These are phyloP conservation scores for Mallotus japonicus DNA, from an alignment of 441 rosid genomes.

Conservation along the genomic window DNA sequence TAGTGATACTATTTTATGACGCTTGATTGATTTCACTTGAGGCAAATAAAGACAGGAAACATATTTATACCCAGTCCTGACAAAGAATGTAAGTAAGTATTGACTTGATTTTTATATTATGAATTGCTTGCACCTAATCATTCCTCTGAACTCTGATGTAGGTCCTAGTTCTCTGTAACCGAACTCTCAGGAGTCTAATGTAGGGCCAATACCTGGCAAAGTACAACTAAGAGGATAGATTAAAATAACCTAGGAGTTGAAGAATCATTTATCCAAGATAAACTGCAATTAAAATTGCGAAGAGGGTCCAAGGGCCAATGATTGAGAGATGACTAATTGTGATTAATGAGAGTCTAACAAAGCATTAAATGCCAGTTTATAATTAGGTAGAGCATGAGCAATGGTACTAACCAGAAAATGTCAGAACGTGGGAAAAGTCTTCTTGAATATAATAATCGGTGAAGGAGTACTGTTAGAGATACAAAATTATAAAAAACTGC, in stretches of 20 bases:
- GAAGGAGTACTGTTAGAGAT: constrained; percentile 23
- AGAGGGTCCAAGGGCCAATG: constrained; percentile 30
- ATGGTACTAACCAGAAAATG: constrained; percentile 20
- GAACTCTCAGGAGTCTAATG: constrained; percentile 40
- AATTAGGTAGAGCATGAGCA: constrained; percentile 15
- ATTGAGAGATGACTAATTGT: constrained; percentile 24
- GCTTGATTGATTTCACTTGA: constrained; percentile 34
- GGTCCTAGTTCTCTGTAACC: constrained; percentile 38
- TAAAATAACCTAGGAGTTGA: constrained; percentile 20
- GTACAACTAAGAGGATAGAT: constrained; percentile 44
- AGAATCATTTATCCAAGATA: constrained; percentile 13
- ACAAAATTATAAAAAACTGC: constrained; percentile 13
- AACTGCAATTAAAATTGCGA: constrained; percentile 23
- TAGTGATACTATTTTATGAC: constrained; percentile 29
- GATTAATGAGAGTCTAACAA: constrained; percentile 20
- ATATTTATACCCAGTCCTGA: constrained; percentile 32
- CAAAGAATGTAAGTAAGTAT: constrained; percentile 31
- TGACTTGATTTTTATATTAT: constrained; percentile 34
- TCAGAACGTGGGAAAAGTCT: constrained; percentile 46
- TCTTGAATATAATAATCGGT: constrained; percentile 36
- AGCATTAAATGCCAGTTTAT: constrained; percentile 11
- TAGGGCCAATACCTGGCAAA: constrained; percentile 40
- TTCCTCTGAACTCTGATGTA: constrained; percentile 19
- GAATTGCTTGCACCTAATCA: constrained; percentile 30
- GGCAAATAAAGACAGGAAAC: constrained; percentile 27